These are phyloP conservation scores for Suillus paluster DNA, from an alignment of 768 basidiomycete species.

Conservation along the genomic window DNA sequence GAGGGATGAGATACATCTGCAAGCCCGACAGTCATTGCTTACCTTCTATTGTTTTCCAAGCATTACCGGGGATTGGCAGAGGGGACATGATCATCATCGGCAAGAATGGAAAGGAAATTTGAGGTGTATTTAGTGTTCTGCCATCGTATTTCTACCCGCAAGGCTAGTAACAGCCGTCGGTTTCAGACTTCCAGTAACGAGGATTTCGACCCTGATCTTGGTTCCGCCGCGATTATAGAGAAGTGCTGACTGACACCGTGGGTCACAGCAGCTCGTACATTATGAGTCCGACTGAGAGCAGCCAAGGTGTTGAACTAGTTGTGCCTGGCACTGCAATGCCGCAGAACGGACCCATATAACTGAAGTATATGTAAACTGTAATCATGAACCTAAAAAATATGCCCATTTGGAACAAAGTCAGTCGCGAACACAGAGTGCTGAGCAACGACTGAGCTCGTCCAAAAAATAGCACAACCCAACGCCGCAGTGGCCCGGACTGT, in stretches of 20 bases:
- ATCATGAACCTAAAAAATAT: background rate
- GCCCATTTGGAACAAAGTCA: background rate
- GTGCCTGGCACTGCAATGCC: background rate
- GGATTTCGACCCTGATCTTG: background rate
- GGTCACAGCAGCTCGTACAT: background rate
- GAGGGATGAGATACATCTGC: background rate
- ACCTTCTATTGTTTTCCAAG: background rate
- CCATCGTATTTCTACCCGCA: background rate
- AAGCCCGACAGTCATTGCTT: background rate
- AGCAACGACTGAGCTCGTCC: no score
- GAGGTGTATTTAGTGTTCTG: background rate
- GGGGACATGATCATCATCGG: background rate
- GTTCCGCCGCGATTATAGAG: no score
- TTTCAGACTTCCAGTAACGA: background rate
- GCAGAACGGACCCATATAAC: background rate
- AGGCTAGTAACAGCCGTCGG: background rate
- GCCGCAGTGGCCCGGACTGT: background rate
- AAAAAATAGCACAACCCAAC: no score
- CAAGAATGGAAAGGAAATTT: background rate
- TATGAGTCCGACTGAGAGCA: no score
- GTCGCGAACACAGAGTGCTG: background rate
- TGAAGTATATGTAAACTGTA: background rate
- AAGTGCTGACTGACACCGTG: background rate
- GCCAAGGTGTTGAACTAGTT: background rate
- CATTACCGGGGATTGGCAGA: background rate